Conservation (phyloP, 352 stramenopile species). For the Phytophthora sp. region DNA sequence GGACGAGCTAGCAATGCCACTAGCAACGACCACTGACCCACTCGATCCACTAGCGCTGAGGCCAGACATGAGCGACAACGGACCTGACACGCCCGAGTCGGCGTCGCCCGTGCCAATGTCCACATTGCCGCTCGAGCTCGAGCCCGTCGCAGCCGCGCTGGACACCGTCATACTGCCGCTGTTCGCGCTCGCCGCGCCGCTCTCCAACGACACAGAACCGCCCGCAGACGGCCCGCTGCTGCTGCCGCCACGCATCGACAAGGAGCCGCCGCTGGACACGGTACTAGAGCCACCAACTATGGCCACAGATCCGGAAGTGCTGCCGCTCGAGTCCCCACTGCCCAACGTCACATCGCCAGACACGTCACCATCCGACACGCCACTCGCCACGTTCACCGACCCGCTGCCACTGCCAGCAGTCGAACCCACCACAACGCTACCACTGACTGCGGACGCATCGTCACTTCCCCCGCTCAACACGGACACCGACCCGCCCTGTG, state of each 20-base stretch:
- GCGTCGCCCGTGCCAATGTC: not conserved
- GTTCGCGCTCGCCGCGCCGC: slow-evolving; percentile 9
- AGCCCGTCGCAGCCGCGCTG: not conserved
- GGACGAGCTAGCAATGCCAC: slow-evolving; percentile 10
- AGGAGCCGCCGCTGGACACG: not conserved
- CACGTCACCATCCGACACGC: too few species aligned
- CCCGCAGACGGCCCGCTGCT: not conserved
- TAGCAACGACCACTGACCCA: slow-evolving; percentile 12
- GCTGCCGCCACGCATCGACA: slow-evolving; percentile 5
- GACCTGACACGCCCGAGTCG: not conserved
- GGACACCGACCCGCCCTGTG: too few species aligned
- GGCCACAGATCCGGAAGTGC: not conserved
- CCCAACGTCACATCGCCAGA: too few species aligned
- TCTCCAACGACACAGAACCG: slow-evolving; percentile 17
- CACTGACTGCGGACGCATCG: too few species aligned
- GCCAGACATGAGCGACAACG: not conserved
- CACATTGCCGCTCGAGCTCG: slow-evolving; percentile 7
- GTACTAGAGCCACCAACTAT: not conserved
- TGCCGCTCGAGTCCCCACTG: not conserved
- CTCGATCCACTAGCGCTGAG: slow-evolving; percentile 6
- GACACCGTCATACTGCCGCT: slow-evolving; percentile 1
- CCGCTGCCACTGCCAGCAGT: too few species aligned
- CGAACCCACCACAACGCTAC: too few species aligned
- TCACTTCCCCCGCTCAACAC: too few species aligned
- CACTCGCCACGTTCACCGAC: too few species aligned